Percentiles rank a stretch among this genome's conserved stretches.
phyloP scores from a whole-genome alignment of 768 basidiomycete species.

The Leccinum olivaceopallidum region DNA sequence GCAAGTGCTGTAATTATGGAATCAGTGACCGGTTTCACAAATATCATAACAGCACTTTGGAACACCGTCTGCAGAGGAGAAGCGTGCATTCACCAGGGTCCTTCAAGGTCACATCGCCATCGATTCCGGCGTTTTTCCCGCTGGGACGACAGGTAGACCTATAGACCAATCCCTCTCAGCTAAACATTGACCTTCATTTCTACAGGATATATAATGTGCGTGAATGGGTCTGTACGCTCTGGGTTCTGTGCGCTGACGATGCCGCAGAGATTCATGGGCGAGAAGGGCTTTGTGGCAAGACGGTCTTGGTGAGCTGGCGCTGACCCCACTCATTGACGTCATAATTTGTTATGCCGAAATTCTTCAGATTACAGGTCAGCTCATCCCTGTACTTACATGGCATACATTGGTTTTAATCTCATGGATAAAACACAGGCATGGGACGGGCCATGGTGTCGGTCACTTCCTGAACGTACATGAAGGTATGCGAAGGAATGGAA shows the following conservation, averaged over 20 bases:
- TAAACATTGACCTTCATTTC: neutral
- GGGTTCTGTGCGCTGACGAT: conserved; percentile 3
- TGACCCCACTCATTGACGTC: neutral
- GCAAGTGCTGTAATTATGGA: conserved; percentile 39
- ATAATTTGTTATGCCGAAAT: neutral
- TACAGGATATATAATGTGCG: conserved; percentile 58
- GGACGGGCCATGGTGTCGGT: conserved; percentile 94
- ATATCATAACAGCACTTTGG: conserved; percentile 75
- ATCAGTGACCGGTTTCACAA: neutral
- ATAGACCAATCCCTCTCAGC: neutral
- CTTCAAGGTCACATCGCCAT: conserved; percentile 90
- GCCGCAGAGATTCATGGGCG: conserved; percentile 74
- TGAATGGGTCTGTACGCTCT: neutral
- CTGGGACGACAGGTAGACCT: conserved; percentile 66
- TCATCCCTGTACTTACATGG: neutral
- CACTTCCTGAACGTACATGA: conserved; percentile 96
- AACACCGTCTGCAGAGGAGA: conserved; percentile 77
- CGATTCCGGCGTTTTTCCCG: conserved; percentile 82
- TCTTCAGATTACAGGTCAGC: conserved; percentile 56
- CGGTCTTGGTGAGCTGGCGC: conserved; percentile 62
- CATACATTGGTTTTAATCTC: neutral
- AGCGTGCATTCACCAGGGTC: conserved; percentile 87
- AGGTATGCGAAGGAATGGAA: conserved; percentile 31
- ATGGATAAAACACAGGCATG: conserved; percentile 54
- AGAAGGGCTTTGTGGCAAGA: conserved; percentile 81